Evolutionary conservation across 148 eudicot species (phyloP).

Genomic region (Rhododendron ferrugineum): DNA sequence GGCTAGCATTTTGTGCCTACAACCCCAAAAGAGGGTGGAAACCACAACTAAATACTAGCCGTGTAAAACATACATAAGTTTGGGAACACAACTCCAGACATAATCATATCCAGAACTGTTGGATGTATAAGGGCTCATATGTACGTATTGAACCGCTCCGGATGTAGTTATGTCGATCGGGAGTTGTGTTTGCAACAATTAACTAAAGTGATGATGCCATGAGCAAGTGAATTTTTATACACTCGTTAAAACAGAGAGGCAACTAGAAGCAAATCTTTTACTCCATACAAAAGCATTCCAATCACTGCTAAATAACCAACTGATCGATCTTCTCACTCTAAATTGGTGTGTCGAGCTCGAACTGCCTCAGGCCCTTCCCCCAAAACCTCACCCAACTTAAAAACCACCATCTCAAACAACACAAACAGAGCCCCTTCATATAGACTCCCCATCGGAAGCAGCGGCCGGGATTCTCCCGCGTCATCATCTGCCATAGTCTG

Average conservation of each 20-base stretch:
- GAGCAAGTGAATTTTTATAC: not conserved
- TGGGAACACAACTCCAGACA: too few species aligned
- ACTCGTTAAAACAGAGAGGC: not conserved
- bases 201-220: too few species aligned
- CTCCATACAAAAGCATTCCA: not conserved
- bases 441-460: conserved; percentile 91
- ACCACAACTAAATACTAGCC: too few species aligned
- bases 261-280: not conserved
- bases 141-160: not conserved
- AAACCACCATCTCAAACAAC: conserved; percentile 91
- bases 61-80: too few species aligned
- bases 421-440: conserved; percentile 88
- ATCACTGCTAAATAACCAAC: not conserved
- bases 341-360: conserved; percentile 75
- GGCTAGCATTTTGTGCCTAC: too few species aligned
- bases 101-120: too few species aligned
- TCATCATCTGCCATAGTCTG: conserved; percentile 87
- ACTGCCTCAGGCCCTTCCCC: conserved; percentile 45
- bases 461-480: conserved; percentile 28
- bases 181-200: not conserved
- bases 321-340: not conserved
- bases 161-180: not conserved
- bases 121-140: too few species aligned
- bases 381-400: conserved; percentile 51
- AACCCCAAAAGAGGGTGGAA: too few species aligned